These are phyloP conservation scores for Mycotypha africana DNA, from an alignment of 371 early-diverging fungal species.

Conservation along the genomic window DNA sequence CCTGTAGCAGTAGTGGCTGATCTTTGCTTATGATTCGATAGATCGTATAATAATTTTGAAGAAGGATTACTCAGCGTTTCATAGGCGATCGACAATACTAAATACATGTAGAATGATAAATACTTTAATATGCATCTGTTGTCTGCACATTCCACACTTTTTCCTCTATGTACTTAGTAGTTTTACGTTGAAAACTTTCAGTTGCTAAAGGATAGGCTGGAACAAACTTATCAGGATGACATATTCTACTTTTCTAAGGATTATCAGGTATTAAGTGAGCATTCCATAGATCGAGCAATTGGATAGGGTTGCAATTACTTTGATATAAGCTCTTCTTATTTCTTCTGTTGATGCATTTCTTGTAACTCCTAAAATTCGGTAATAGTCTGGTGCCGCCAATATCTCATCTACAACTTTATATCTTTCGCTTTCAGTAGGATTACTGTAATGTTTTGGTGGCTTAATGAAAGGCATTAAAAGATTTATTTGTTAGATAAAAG, in stretches of 20 bases:
- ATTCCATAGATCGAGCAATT: too few relatives aligned
- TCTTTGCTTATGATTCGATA: background rate
- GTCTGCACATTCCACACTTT: background rate
- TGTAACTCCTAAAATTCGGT: conserved; percentile 27
- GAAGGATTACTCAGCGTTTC: conserved; percentile 59
- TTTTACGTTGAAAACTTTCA: conserved; percentile 37
- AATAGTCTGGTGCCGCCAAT: conserved; percentile 29
- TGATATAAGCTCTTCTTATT: conserved; percentile 38
- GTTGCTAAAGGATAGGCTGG: conserved; percentile 24
- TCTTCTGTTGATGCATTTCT: conserved; percentile 28
- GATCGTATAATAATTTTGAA: too few relatives aligned
- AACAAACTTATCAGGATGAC: conserved; percentile 42
- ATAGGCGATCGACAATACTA: conserved; percentile 56
- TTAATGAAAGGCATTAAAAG: too few relatives aligned
- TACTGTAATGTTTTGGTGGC: too few relatives aligned
- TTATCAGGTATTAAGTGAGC: too few relatives aligned
- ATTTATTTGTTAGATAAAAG: too few relatives aligned
- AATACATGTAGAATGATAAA: background rate
- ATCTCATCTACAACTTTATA: conserved; percentile 35
- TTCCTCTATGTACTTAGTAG: background rate
- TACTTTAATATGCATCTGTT: background rate
- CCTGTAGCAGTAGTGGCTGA: too few relatives aligned
- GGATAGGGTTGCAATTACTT: conserved; percentile 29
- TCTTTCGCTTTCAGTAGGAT: conserved; percentile 23
- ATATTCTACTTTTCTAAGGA: conserved; percentile 34